Percentiles rank a stretch among this genome's conserved stretches.
phyloP scores from a whole-genome alignment of 2,329 filamentous ascomycete species.

The Botryotinia narcissicola region DNA sequence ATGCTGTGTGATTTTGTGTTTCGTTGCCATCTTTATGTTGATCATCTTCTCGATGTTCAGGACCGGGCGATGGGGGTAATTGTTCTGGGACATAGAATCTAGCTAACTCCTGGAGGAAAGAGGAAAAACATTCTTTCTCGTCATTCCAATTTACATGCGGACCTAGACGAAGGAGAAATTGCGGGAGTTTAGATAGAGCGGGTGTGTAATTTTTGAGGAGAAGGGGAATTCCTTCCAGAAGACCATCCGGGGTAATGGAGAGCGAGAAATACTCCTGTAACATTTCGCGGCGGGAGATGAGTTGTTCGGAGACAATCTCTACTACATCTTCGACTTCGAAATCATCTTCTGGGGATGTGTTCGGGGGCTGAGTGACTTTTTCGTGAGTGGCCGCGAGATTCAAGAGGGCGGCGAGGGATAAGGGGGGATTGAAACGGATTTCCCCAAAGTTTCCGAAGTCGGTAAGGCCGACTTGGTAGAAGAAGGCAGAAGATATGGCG shows the following conservation, averaged over 20 bases:
- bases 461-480: constrained; percentile 91
- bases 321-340: constrained; percentile 67
- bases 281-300: constrained; percentile 80
- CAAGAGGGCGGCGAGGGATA: constrained; percentile 70
- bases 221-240: constrained; percentile 76
- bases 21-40: background rate
- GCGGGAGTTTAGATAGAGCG: constrained; percentile 79
- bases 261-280: constrained; percentile 89
- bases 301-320: constrained; percentile 60
- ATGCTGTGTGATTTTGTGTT: constrained; percentile 33
- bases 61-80: constrained; percentile 55
- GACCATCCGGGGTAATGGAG: constrained; percentile 73
- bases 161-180: constrained; percentile 82
- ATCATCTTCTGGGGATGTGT: constrained; percentile 44
- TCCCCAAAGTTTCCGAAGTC: constrained; percentile 94
- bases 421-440: constrained; percentile 75
- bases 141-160: constrained; percentile 84
- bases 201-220: constrained; percentile 88
- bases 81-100: constrained; percentile 88
- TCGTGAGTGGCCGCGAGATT: constrained; percentile 71
- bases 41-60: constrained; percentile 39
- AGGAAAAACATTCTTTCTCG: constrained; percentile 82
- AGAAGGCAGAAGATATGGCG: constrained; percentile 80
- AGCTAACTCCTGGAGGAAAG: constrained; percentile 82
- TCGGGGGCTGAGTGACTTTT: constrained; percentile 45